Conservation (phyloP, 805 yeast genomes). For the Pichia californica region DNA sequence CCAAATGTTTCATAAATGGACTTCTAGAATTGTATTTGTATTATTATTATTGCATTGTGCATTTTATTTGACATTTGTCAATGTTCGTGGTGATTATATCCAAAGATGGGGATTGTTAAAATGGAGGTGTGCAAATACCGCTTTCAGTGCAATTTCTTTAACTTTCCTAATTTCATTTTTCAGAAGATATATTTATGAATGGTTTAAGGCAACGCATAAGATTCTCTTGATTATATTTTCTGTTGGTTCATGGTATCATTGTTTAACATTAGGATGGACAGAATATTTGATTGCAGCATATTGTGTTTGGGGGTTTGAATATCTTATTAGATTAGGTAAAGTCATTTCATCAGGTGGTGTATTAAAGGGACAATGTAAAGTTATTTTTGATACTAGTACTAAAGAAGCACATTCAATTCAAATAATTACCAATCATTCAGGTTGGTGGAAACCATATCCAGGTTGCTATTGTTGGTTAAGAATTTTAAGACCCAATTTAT, state of each 20-base stretch:
- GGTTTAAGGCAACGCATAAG: slow-evolving; percentile 40
- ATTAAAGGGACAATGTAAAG: slow-evolving; percentile 41
- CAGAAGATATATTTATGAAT: slow-evolving; percentile 37
- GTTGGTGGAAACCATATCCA: slow-evolving; percentile 48
- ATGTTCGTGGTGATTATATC: slow-evolving; percentile 29
- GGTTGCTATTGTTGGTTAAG: slow-evolving; percentile 61
- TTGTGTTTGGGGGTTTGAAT: slow-evolving; percentile 67
- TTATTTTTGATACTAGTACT: slow-evolving; percentile 14
- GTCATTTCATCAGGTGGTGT: slow-evolving; percentile 54
- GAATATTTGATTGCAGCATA: slow-evolving; percentile 47
- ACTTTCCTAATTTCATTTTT: slow-evolving; percentile 28
- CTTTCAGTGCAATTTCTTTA: slow-evolving; percentile 24
- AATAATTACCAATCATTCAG: slow-evolving; percentile 45
- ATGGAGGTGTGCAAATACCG: slow-evolving; percentile 41
- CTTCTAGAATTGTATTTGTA: slow-evolving; percentile 34
- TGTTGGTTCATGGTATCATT: slow-evolving; percentile 41
- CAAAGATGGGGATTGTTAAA: slow-evolving; percentile 33
- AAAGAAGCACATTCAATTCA: slow-evolving; percentile 36
- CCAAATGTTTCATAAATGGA: slow-evolving; percentile 35
- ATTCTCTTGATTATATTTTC: slow-evolving; percentile 35
- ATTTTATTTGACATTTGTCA: slow-evolving; percentile 33
- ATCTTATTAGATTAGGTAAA: slow-evolving; percentile 50
- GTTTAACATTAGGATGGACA: slow-evolving; percentile 42
- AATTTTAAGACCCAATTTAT: slow-evolving; percentile 37
- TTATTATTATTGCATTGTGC: slow-evolving; percentile 34